Base-by-base conservation (phyloP, 495 filamentous ascomycete genomes). In the Alectoria sarmentosa region DNA sequence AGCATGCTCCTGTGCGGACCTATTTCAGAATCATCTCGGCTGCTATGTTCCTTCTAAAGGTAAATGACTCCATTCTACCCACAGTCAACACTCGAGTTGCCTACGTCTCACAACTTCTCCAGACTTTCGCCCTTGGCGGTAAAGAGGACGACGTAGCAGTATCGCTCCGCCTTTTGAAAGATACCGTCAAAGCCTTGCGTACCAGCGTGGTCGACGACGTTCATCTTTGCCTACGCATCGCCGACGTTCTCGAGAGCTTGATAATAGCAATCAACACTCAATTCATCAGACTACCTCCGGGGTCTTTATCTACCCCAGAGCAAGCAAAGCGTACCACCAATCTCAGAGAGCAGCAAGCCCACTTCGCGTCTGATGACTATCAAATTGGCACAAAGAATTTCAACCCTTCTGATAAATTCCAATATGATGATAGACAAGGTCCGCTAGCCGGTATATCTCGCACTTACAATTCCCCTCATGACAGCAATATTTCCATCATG, bases 1-100 rank as follows among this genome's bases (percentile, higher is more conserved):
- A 90, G 71, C 93, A 97, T 70, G 91, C 90, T 0, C 92, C 94
- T 0, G 92, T 97, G 28, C 82, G 94, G 52, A 96, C 95, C 0
- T 96, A 92, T 71, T 95, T 97, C 79, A 86, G 94, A 57, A 96
- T 98, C 71, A 84, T 98, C 68, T 92, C 89, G 62, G 92, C 90
- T 30, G 91, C 92, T 70, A 96, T 97, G 82, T 96, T 98, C 73
- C 81, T 98, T 49, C 85, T 98, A 52, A 91, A 91, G 71, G 81
- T 82, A 75, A 48, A 68, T 66, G 30, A 28, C 37, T 30, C 49
- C 42, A 52, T 37, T 58, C n/a, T n/a, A n/a, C n/a, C 10, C 36
- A 37, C 36, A 4, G 5, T 37, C 46, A 23, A 34, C 37, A 21
- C 19, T 32, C 21, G 13, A 58, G 4, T 30, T 49, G 17, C 46